phyloP scores from a whole-genome alignment of 2,329 filamentous ascomycete genomes.

The Fusarium torulosum region DNA sequence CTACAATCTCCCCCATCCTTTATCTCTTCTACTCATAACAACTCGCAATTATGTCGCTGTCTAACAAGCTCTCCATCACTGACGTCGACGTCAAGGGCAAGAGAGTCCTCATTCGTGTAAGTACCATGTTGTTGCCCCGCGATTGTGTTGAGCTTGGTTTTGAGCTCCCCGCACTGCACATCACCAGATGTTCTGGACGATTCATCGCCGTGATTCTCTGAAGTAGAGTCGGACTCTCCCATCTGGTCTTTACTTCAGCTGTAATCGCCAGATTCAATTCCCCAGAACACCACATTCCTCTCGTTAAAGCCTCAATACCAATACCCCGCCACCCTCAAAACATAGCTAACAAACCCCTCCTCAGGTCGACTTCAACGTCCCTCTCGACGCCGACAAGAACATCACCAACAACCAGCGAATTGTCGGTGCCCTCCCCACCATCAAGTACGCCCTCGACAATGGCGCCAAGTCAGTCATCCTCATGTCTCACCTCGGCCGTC shows the following conservation, averaged over 20 bases:
- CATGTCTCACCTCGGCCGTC: constrained; percentile 98
- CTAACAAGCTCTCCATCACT: constrained; percentile 96
- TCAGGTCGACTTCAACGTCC: constrained; percentile 99
- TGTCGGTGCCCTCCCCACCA: constrained; percentile 92
- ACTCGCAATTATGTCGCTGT: constrained; percentile 85
- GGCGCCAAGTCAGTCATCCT: constrained; percentile 93
- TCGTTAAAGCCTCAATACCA: constrained; percentile 9
- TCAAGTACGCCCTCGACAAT: constrained; percentile 92
- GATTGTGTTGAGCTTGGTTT: constrained; percentile 37
- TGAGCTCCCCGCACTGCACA: constrained; percentile 23
- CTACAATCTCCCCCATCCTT: constrained; percentile 24
- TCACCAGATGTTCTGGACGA: constrained; percentile 14
- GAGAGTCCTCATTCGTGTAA: constrained; percentile 95
- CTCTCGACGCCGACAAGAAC: constrained; percentile 91
- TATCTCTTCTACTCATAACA: constrained; percentile 1
- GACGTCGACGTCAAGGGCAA: constrained; percentile 98
- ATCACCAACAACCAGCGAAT: constrained; percentile 99
- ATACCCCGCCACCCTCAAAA: constrained; percentile 21
- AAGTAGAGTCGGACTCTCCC: background rate
- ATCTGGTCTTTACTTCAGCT: background rate
- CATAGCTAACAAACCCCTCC: constrained; percentile 41
- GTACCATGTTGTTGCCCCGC: constrained; percentile 57
- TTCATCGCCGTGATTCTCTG: background rate
- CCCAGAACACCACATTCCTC: background rate
- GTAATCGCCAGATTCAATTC: too few relatives aligned